Base-by-base conservation (phyloP, 1,284 basidiomycete species). In the Pseudozyma sp. region DNA sequence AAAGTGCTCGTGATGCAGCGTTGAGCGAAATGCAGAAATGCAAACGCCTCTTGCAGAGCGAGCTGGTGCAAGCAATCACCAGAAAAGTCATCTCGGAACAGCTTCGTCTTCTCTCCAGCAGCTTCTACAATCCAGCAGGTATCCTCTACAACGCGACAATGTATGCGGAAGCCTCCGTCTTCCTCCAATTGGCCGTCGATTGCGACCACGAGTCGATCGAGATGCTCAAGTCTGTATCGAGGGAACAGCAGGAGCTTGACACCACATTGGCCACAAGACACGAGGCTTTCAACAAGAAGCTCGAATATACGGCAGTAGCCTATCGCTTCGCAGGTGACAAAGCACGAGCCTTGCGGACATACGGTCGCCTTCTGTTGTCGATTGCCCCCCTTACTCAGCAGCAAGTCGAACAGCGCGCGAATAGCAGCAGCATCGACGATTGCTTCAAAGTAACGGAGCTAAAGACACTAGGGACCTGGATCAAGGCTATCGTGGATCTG, bases 121-220 rank as follows among this genome's bases (percentile, higher is more conserved):
- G 79, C 5, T 84, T 83, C 34, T 87, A 86, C 70, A 86, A 86
- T 51, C 70, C 83, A 50, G 87, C 81, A 8, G 83, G 82, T 16
- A 78, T 78, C 39, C 74, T 86, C 8, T 87, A 85, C 73, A 84
- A 85, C 31, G 79, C 77, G 0, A 64, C 65, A 12, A 76, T 73
- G 18, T 70, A 73, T 6, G 78, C 65, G 8, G 78, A 76, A 6
- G 85, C 85, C 0, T 63, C 78, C 9, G 75, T 58, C 0, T 82
- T 86, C 40, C 70, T 79, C 6, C 36, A 59, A 25, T 49, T 70
- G 5, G 70, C 84, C 11, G 83, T 83, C 52, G 71, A 77, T 39
- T 34, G 76, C 36, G 70, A 72, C 9, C 40, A 44, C 19, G 58
- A 60, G 16, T 76, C 74, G 14, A 19, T 76, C 14, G 34, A 61